Evolutionary conservation across 2,329 filamentous ascomycete species (phyloP).

Genomic region (Geosmithia putterillii): DNA sequence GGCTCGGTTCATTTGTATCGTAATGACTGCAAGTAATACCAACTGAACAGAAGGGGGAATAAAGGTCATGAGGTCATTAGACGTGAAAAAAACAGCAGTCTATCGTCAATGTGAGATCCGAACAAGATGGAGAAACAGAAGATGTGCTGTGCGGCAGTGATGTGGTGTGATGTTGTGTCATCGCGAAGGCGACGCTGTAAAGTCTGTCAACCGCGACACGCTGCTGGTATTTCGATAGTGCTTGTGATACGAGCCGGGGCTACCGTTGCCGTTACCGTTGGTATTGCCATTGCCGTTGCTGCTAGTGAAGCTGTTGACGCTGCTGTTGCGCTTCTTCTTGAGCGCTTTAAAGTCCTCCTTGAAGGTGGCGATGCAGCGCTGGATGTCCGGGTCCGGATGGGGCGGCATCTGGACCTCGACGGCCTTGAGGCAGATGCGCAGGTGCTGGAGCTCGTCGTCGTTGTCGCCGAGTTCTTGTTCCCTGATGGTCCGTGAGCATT

Average conservation of each 20-base stretch:
- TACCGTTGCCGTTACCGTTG: not conserved
- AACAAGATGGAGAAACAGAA: not conserved
- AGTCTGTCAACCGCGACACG: not conserved
- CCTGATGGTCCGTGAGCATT: conserved; percentile 14
- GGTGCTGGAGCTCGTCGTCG: conserved; percentile 47
- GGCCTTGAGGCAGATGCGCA: conserved; percentile 49
- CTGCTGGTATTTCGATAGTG: not conserved
- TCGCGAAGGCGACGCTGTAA: not conserved
- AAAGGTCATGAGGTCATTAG: too few relatives aligned
- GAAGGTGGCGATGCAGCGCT: conserved; percentile 47
- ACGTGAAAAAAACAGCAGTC: too few relatives aligned
- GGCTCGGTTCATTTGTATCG: too few relatives aligned
- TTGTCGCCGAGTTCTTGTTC: conserved; percentile 43
- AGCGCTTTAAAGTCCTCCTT: conserved; percentile 43
- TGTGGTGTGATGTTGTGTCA: not conserved
- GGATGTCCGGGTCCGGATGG: conserved; percentile 41
- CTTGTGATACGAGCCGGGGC: not conserved
- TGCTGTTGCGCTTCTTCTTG: conserved; percentile 29
- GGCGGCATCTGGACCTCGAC: conserved; percentile 46
- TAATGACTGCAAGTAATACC: too few relatives aligned
- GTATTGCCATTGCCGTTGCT: conserved; percentile 2
- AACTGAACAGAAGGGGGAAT: too few relatives aligned
- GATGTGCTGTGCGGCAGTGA: too few relatives aligned
- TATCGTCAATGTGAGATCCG: not conserved
- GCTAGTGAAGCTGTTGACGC: conserved; percentile 16